These are phyloP conservation scores for Aspergillus thermomutatus DNA, from an alignment of 2,329 filamentous ascomycete genomes.

Conservation along the genomic window DNA sequence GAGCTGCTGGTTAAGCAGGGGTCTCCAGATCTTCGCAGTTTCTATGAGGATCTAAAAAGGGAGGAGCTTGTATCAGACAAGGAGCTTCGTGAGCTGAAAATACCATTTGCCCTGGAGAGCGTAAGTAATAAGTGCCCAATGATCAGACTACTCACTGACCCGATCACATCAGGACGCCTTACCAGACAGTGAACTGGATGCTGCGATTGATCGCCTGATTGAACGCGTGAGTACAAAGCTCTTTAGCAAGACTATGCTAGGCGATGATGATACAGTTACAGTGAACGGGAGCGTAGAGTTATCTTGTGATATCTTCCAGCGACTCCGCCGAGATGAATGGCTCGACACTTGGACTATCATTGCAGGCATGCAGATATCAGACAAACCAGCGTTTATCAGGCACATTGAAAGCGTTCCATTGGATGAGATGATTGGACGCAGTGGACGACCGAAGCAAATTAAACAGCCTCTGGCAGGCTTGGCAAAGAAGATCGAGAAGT, in stretches of 20 bases:
- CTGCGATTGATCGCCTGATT: slow-evolving; percentile 1
- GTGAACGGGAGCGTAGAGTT: slow-evolving; percentile 16
- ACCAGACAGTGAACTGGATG: background rate
- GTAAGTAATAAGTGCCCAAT: background rate
- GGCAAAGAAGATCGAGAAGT: slow-evolving; percentile 3
- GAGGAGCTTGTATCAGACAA: background rate
- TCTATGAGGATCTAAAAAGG: background rate
- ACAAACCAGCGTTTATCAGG: slow-evolving; percentile 19
- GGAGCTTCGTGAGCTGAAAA: background rate
- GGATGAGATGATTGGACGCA: slow-evolving; percentile 13
- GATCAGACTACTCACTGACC: background rate
- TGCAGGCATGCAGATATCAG: slow-evolving; percentile 18
- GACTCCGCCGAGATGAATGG: slow-evolving; percentile 16
- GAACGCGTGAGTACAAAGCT: slow-evolving; percentile 1
- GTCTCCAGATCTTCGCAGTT: slow-evolving; percentile 14
- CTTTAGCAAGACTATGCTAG: background rate
- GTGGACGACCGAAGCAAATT: slow-evolving; percentile 8
- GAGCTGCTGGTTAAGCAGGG: slow-evolving; percentile 9
- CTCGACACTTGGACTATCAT: slow-evolving; percentile 20
- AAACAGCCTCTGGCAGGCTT: slow-evolving; percentile 2
- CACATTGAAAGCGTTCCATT: slow-evolving; percentile 18
- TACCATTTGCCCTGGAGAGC: background rate
- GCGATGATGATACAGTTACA: slow-evolving; percentile 6
- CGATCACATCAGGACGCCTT: background rate
- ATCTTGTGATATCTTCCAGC: slow-evolving; percentile 15